Evolutionary conservation across 2,329 filamentous ascomycete species (phyloP).

Genomic region (Mariannaea sp.): DNA sequence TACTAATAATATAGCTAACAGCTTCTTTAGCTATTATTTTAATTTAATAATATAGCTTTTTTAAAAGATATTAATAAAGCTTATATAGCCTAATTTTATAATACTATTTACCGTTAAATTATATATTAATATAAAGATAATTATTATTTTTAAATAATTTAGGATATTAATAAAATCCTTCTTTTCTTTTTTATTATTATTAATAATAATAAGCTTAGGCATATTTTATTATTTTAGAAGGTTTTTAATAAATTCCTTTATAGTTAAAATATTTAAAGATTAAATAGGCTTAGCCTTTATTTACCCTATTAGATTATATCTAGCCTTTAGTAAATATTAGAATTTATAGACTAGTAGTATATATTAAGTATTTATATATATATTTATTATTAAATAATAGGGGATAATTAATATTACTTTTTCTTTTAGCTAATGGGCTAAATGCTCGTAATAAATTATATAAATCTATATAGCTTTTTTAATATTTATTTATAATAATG

Average conservation of each 20-base stretch:
- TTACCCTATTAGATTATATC: neutral
- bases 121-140: neutral
- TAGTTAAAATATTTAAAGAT: neutral
- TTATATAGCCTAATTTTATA: neutral
- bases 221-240: neutral
- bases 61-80: neutral
- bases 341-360: too few species aligned
- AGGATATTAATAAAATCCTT: neutral
- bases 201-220: neutral
- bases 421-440: too few species aligned
- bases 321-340: neutral
- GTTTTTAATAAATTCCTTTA: too few species aligned
- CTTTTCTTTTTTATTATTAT: neutral
- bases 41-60: neutral
- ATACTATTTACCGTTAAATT: neutral
- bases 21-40: neutral
- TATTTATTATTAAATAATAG: too few species aligned
- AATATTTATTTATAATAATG: too few species aligned
- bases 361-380: too few species aligned
- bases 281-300: neutral
- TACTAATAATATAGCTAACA: neutral
- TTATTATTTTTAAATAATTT: neutral
- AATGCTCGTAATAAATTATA: too few species aligned
- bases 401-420: too few species aligned
- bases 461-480: too few species aligned